Evolutionary conservation across 306 rosid species (phyloP).

Genomic region (Abrus precatorius): DNA sequence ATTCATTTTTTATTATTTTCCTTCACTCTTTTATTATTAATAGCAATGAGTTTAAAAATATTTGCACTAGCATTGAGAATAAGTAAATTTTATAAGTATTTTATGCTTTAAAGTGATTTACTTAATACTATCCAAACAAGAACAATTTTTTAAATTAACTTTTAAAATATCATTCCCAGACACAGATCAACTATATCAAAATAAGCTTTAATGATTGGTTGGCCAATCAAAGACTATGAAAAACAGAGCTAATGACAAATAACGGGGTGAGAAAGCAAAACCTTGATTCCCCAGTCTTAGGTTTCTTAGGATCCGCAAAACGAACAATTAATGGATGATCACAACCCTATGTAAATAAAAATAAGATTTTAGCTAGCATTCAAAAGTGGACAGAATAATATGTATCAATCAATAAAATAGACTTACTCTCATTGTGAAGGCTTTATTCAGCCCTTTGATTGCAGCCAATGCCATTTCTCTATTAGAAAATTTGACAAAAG

Average conservation of each 20-base stretch:
- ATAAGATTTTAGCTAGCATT: constrained; percentile 48
- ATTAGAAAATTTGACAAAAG: constrained; percentile 78
- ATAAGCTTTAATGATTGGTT: not conserved
- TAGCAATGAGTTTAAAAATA: not conserved
- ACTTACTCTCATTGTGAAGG: constrained; percentile 78
- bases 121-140: not conserved
- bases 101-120: not conserved
- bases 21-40: not conserved
- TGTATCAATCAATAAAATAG: constrained; percentile 40
- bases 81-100: not conserved
- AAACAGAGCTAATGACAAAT: constrained; percentile 37
- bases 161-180: not conserved
- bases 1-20: not conserved
- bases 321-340: constrained; percentile 85
- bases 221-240: not conserved
- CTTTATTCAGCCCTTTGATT: constrained; percentile 78
- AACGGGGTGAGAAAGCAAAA: constrained; percentile 49
- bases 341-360: constrained; percentile 71
- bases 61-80: not conserved
- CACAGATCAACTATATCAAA: not conserved
- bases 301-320: constrained; percentile 92
- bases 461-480: constrained; percentile 85
- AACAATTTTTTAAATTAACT: not conserved
- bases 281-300: constrained; percentile 77
- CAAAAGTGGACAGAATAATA: constrained; percentile 36